phyloP scores from a whole-genome alignment of 208 protist genomes.

The Leishmania gerbilli region DNA sequence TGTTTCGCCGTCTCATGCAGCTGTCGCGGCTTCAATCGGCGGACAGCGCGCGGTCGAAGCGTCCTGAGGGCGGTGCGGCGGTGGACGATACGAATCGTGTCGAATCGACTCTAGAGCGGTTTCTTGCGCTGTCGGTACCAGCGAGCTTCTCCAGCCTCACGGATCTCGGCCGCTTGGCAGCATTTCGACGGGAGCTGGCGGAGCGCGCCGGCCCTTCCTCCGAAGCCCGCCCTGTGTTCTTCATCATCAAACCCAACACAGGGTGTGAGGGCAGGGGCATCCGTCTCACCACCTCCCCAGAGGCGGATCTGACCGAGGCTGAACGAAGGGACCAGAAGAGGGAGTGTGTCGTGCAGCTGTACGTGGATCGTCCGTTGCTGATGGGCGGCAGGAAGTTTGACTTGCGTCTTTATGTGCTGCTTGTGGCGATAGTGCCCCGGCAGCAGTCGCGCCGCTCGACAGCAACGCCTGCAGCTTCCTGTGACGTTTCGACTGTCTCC shows the following conservation, averaged over 20 bases:
- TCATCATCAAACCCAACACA: conserved; percentile 89
- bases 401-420: conserved; percentile 93
- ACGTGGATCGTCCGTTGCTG: conserved; percentile 89
- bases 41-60: neutral
- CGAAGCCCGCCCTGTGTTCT: conserved; percentile 28
- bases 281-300: conserved; percentile 53
- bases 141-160: conserved; percentile 58
- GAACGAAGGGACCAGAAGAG: conserved; percentile 36
- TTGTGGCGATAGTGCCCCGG: conserved; percentile 46
- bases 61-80: neutral
- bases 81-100: neutral
- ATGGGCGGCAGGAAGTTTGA: conserved; percentile 95
- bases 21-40: neutral
- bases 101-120: conserved; percentile 3
- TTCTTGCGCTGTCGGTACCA: conserved; percentile 35
- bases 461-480: neutral
- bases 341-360: conserved; percentile 82
- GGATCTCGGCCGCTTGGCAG: conserved; percentile 35
- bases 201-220: neutral
- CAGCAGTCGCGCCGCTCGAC: neutral
- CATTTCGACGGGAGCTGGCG: conserved; percentile 19
- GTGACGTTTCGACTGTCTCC: too few species aligned
- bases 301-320: conserved; percentile 38
- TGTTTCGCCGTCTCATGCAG: conserved; percentile 88
- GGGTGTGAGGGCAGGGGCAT: conserved; percentile 87